Evolutionary conservation across 805 yeast species (phyloP).

Genomic region (Yarrowia yakushimensis): DNA sequence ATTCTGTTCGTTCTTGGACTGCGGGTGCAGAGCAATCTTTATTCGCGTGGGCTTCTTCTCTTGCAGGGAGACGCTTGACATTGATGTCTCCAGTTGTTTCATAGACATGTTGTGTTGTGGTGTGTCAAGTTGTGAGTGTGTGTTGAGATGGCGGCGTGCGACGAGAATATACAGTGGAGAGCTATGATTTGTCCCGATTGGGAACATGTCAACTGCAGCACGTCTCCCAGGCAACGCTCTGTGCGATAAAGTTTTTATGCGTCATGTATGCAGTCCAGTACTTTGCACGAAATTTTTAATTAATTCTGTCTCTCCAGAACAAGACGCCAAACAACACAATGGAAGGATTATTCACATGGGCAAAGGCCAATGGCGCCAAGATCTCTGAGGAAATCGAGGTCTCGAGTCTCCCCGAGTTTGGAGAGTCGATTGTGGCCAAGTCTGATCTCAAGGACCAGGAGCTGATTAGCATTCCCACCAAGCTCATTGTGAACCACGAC

Average conservation of each 20-base stretch:
- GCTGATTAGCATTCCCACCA: conserved; percentile 26
- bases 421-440: conserved; percentile 27
- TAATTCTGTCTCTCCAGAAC: neutral
- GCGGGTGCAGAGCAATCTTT: conserved; percentile 23
- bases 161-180: neutral
- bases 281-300: neutral
- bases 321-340: neutral
- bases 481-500: conserved; percentile 29
- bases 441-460: conserved; percentile 25
- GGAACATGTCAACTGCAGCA: neutral
- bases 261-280: neutral
- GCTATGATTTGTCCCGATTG: neutral
- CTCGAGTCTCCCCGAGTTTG: conserved; percentile 21
- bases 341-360: conserved; percentile 26
- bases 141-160: neutral
- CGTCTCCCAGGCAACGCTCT: neutral
- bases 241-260: neutral
- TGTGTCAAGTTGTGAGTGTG: neutral
- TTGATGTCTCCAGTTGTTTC: conserved; percentile 29
- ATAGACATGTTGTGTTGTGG: conserved; percentile 26
- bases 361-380: conserved; percentile 24
- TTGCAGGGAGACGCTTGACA: conserved; percentile 31
- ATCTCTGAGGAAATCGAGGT: conserved; percentile 23
- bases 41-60: conserved; percentile 27
- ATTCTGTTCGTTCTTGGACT: conserved; percentile 18